Percentiles rank a stretch among this genome's conserved stretches.
phyloP scores from a whole-genome alignment of 352 stramenopile species.

The Pythium insidiosum region DNA sequence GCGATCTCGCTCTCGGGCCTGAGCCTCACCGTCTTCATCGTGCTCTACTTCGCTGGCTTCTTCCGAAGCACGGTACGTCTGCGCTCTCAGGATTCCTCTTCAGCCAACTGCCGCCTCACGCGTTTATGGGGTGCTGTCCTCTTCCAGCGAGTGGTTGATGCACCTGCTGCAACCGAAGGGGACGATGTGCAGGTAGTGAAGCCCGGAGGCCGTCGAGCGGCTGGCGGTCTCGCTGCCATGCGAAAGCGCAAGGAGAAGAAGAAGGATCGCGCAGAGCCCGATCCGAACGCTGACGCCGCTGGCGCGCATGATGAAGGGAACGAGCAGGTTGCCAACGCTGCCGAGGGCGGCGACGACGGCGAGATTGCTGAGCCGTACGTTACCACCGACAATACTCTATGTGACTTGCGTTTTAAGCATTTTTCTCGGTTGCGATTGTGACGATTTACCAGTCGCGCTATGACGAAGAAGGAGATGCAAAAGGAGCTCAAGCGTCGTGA shows the following conservation, averaged over 20 bases:
- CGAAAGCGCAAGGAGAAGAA: constrained; percentile 63
- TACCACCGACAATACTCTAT: not conserved
- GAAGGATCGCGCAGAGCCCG: constrained; percentile 9
- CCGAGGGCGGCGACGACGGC: constrained; percentile 8
- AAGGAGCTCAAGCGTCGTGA: constrained; percentile 76
- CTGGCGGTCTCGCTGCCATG: constrained; percentile 41
- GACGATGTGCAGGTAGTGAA: constrained; percentile 22
- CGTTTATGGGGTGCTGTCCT: too few species aligned
- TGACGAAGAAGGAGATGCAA: constrained; percentile 72
- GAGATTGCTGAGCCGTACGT: constrained; percentile 34
- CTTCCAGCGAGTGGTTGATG: not conserved
- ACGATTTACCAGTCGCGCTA: constrained; percentile 18
- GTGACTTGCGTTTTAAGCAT: not conserved
- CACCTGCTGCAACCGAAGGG: constrained; percentile 9
- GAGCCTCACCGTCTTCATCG: constrained; percentile 30
- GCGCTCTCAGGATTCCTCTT: too few species aligned
- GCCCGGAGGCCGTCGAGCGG: constrained; percentile 25
- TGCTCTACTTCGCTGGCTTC: constrained; percentile 66
- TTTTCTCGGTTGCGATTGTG: too few species aligned
- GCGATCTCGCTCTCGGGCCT: constrained; percentile 42
- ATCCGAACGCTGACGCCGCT: not conserved
- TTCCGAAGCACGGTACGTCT: constrained; percentile 30
- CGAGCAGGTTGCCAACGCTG: too few species aligned
- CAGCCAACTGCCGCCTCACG: too few species aligned
- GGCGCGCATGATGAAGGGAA: constrained; percentile 7